These are phyloP conservation scores for Tanacetum coccineum DNA, from an alignment of 129 eudicot genomes.

Conservation along the genomic window DNA sequence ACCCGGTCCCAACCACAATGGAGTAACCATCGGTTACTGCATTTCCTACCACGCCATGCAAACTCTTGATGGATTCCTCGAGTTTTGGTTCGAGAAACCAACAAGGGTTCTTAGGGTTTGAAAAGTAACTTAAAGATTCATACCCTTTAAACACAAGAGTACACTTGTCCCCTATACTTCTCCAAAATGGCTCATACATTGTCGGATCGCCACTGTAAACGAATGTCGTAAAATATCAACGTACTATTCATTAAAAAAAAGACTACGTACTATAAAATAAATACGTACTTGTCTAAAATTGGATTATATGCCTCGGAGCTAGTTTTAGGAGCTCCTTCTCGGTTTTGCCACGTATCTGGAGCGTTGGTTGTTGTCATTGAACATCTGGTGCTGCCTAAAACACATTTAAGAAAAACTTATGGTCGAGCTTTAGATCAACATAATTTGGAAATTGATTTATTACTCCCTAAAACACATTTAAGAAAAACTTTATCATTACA, in stretches of 20 bases:
- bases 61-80: slow-evolving; percentile 48
- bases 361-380: slow-evolving; percentile 14
- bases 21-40: slow-evolving; percentile 54
- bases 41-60: slow-evolving; percentile 66
- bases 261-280: neutral
- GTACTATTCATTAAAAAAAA: slow-evolving; percentile 1
- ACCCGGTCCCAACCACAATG: slow-evolving; percentile 77
- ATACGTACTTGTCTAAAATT: slow-evolving; percentile 60
- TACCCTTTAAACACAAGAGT: slow-evolving; percentile 46
- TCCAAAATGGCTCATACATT: slow-evolving; percentile 63
- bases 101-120: slow-evolving; percentile 47
- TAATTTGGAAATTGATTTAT: neutral
- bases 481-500: too few relatives aligned
- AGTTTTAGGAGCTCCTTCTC: slow-evolving; percentile 12
- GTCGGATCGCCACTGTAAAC: slow-evolving; percentile 82
- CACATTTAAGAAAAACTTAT: slow-evolving; percentile 21
- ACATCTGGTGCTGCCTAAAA: slow-evolving; percentile 14
- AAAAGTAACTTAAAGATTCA: slow-evolving; percentile 66
- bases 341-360: neutral
- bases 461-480: too few relatives aligned
- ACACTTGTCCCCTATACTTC: slow-evolving; percentile 44
- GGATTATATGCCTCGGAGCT: slow-evolving; percentile 36
- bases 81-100: slow-evolving; percentile 83
- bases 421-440: slow-evolving; percentile 23
- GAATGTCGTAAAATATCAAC: too few relatives aligned